A percentile compares a stretch with the other conserved stretches of the same genome.
Evolutionary conservation across 1,139 yeast genomes (phyloP).

Genomic region (Nakaseomyces delphensis): DNA sequence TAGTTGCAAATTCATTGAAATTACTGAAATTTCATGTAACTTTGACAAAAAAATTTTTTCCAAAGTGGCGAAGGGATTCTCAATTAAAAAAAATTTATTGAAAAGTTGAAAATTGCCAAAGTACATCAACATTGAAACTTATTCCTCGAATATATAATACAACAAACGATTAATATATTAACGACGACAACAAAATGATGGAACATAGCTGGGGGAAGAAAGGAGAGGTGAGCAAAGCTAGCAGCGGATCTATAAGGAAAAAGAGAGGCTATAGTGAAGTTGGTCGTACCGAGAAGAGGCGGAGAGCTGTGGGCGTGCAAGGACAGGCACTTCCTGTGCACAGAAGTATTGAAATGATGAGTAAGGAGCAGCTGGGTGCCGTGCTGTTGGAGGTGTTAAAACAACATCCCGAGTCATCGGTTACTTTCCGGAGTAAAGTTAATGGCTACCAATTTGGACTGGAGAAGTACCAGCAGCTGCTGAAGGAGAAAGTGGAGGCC

Average conservation of each 20-base stretch:
- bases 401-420: conserved; percentile 24
- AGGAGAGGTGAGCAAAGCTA: not conserved
- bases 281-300: not conserved
- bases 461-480: conserved; percentile 19
- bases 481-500: conserved; percentile 21
- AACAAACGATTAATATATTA: not conserved
- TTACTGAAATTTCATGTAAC: too few species aligned
- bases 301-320: conserved; percentile 11
- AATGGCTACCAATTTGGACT: conserved; percentile 17
- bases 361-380: conserved; percentile 22
- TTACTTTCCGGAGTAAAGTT: conserved; percentile 17
- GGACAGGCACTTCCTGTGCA: conserved; percentile 29
- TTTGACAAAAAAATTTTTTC: too few species aligned
- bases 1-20: too few species aligned
- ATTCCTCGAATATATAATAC: too few species aligned
- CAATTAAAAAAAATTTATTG: too few species aligned
- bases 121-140: too few species aligned
- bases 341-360: conserved; percentile 28
- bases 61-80: too few species aligned
- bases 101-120: too few species aligned
- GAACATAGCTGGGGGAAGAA: not conserved
- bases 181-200: too few species aligned
- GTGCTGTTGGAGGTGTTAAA: conserved; percentile 22
- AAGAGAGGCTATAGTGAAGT: not conserved
- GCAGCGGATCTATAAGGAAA: not conserved